Base-by-base conservation (phyloP, 2,329 filamentous ascomycete species). In the Ophiostoma sp. region DNA sequence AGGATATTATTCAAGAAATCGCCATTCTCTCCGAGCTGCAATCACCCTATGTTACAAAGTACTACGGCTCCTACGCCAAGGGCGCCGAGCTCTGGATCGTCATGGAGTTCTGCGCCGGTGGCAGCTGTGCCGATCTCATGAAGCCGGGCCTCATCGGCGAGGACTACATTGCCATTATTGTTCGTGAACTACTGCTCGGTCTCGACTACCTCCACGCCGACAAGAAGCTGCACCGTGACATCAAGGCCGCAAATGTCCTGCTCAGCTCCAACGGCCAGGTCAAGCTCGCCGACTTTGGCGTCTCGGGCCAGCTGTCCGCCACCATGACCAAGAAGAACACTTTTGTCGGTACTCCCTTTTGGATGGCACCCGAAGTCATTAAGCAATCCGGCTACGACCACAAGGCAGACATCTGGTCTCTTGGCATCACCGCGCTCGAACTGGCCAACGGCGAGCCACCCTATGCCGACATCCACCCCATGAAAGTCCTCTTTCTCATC, bases 261-360 rank as follows among this genome's bases (percentile, higher is more conserved):
- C 86, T 99, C 6, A 90, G 91, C 72, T 88, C 93, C 67, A 96
- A 91, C 77, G 95, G 95, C 2, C 95, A 98, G 81, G 94, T 99
- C 75, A 99, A 99, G 80, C 84, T 98, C 70, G 94, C 94, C 17
- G 94, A 99, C 79, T 99, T 99, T 81, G 94, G 94, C 71, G 95
- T 99, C 7, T 97, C 94, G 0, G 94, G 94, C 36, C 95, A 98
- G 80, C 85, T 98, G 31, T 96, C 94, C 11, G 94, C 94, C 7
- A 99, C 94, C 67, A 98, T 98, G 94, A 97, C 94, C 73, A 98
- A 98, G 85, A 98, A 98, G 83, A 98, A 98, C 78, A 98, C 94
- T 0, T 99, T 98, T 79, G 94, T 99, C 41, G 95, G 95, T 44
- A 98, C 94, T 0, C 94, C 95, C 1, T 99, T 98, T 79, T 99